These are phyloP conservation scores for Salix brachista DNA, from an alignment of 345 rosid species.

Conservation along the genomic window DNA sequence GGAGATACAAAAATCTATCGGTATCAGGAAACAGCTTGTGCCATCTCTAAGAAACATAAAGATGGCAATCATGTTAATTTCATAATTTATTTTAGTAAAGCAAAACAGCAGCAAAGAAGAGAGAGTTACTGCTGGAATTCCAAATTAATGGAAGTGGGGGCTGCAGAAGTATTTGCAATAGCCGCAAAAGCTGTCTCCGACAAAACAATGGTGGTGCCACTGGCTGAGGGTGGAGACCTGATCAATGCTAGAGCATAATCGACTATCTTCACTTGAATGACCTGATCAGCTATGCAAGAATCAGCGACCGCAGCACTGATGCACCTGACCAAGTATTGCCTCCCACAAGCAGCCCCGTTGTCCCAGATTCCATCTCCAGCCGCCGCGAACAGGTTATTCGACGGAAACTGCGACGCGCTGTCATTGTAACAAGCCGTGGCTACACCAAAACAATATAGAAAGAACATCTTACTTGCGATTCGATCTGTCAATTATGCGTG, in stretches of 20 bases:
- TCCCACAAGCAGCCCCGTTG: constrained; percentile 62
- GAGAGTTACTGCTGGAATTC: constrained; percentile 50
- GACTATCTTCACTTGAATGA: constrained; percentile 49
- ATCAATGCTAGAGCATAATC: constrained; percentile 28
- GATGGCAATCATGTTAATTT: too few relatives aligned
- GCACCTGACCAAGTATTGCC: constrained; percentile 57
- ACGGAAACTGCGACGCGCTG: constrained; percentile 48
- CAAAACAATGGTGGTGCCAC: constrained; percentile 43
- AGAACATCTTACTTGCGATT: not conserved
- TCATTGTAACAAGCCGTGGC: constrained; percentile 44
- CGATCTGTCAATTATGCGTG: too few relatives aligned
- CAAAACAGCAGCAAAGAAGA: not conserved
- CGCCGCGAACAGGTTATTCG: constrained; percentile 57
- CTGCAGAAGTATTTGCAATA: constrained; percentile 34
- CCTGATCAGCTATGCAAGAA: constrained; percentile 32
- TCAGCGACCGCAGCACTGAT: constrained; percentile 39
- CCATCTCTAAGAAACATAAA: too few relatives aligned
- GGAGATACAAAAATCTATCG: too few relatives aligned
- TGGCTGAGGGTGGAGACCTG: constrained; percentile 10
- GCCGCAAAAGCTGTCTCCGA: constrained; percentile 44
- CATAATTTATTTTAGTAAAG: too few relatives aligned
- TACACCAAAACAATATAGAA: not conserved
- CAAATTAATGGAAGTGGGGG: constrained; percentile 29
- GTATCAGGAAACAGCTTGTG: too few relatives aligned
- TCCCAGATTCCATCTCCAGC: constrained; percentile 72